phyloP scores from a whole-genome alignment of 2,329 filamentous ascomycete genomes.

The Fonsecaea monophora region DNA sequence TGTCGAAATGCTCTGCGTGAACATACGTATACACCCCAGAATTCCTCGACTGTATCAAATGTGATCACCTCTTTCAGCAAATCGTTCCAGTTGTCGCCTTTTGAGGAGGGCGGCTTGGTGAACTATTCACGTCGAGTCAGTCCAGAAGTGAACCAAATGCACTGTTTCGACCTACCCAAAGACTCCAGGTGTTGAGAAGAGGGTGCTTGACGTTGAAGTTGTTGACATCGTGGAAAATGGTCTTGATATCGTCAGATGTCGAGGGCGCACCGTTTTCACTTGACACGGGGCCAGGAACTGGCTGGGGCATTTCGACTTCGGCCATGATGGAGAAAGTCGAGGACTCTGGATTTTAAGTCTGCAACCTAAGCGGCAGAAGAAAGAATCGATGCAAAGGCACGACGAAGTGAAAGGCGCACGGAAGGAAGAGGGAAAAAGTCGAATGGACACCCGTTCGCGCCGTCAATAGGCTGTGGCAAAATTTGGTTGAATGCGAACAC shows the following conservation, averaged over 20 bases:
- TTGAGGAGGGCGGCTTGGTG: constrained; percentile 39
- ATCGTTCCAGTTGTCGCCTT: constrained; percentile 99
- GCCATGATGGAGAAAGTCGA: constrained; percentile 34
- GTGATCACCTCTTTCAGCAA: constrained; percentile 98
- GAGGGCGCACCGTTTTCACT: constrained; percentile 60
- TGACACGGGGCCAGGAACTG: constrained; percentile 36
- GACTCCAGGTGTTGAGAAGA: constrained; percentile 94
- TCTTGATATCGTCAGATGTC: constrained; percentile 70
- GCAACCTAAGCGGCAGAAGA: not conserved
- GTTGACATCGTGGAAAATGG: constrained; percentile 96
- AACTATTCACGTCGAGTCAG: constrained; percentile 38
- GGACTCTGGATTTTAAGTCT: not conserved
- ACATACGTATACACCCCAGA: constrained; percentile 98
- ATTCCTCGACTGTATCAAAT: constrained; percentile 98
- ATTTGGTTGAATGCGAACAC: not conserved
- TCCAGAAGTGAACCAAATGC: not conserved
- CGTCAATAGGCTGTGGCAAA: not conserved
- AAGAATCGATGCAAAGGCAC: not conserved
- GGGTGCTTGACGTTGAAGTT: constrained; percentile 99
- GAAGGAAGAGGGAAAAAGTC: not conserved
- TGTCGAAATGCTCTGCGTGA: not conserved
- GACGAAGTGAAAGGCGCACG: not conserved
- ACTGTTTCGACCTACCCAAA: constrained; percentile 72
- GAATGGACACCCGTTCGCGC: not conserved
- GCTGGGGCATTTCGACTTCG: constrained; percentile 39